A percentile compares a stretch with the other conserved stretches of the same genome.
Conservation (phyloP, 2,329 filamentous ascomycete genomes). For the Diaporthe amygdali region DNA sequence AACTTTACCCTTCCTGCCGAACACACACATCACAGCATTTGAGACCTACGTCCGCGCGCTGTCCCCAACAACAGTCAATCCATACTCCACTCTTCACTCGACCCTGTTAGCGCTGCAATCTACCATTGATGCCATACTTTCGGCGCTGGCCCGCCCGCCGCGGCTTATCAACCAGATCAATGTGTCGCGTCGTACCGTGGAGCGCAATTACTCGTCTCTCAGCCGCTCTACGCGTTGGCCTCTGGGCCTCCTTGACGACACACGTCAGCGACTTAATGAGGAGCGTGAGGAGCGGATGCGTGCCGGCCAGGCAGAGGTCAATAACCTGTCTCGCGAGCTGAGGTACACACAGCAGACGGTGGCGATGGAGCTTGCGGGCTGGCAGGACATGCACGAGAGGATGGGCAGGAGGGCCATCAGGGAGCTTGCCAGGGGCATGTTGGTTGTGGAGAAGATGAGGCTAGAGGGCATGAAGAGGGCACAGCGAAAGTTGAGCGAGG, state of each 20-base stretch:
- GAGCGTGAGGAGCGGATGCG: slow-evolving; percentile 84
- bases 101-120: slow-evolving; percentile 80
- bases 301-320: slow-evolving; percentile 72
- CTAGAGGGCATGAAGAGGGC: slow-evolving; percentile 83
- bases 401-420: slow-evolving; percentile 77
- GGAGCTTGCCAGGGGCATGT: slow-evolving; percentile 77
- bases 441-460: slow-evolving; percentile 80
- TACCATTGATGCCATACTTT: slow-evolving; percentile 81
- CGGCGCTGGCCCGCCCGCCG: slow-evolving; percentile 78
- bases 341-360: slow-evolving; percentile 94
- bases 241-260: slow-evolving; percentile 83
- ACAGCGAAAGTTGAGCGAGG: slow-evolving; percentile 63
- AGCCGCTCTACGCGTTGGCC: slow-evolving; percentile 80
- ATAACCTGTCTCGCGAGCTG: slow-evolving; percentile 79
- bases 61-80: slow-evolving; percentile 72
- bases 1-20: slow-evolving; percentile 71
- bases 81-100: slow-evolving; percentile 75
- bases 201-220: slow-evolving; percentile 78
- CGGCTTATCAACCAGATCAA: slow-evolving; percentile 78
- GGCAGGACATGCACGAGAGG: slow-evolving; percentile 87
- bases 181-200: slow-evolving; percentile 75
- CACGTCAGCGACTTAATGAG: slow-evolving; percentile 78
- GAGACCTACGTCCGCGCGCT: slow-evolving; percentile 73
- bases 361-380: slow-evolving; percentile 87
- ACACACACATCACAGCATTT: slow-evolving; percentile 71